phyloP scores from a whole-genome alignment of 2,329 filamentous ascomycete species.

The Septoria petroselini region DNA sequence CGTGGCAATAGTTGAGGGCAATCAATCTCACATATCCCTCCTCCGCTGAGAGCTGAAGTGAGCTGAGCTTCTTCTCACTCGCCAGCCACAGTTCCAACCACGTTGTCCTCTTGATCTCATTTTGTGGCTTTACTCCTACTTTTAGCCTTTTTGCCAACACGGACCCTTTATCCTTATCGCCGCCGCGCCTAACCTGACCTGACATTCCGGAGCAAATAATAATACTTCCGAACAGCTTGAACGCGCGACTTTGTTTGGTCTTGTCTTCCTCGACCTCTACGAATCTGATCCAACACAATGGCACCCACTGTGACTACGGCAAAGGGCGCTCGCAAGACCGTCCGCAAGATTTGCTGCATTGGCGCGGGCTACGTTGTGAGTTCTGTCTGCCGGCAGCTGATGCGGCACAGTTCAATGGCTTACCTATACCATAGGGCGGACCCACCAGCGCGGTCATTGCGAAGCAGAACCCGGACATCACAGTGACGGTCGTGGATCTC shows the following conservation, averaged over 20 bases:
- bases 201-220: no score
- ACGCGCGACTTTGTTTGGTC: background rate
- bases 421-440: slow-evolving; percentile 52
- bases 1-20: no score
- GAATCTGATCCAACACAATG: no score
- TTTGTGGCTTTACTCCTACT: slow-evolving; percentile 2
- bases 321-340: slow-evolving; percentile 9
- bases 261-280: background rate
- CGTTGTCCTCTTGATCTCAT: slow-evolving; percentile 1
- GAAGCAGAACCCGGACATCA: slow-evolving; percentile 66
- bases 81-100: slow-evolving; percentile 6
- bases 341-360: slow-evolving; percentile 64
- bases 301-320: slow-evolving; percentile 1
- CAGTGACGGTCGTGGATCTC: slow-evolving; percentile 71
- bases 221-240: background rate
- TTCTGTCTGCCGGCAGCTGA: slow-evolving; percentile 14
- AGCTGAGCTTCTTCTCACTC: background rate
- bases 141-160: slow-evolving; percentile 4
- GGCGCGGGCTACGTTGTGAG: slow-evolving; percentile 73
- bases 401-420: slow-evolving; percentile 10
- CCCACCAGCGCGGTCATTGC: slow-evolving; percentile 74
- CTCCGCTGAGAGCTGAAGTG: no score
- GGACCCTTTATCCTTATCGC: background rate
- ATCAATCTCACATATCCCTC: no score
- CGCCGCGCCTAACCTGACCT: no score